Base-by-base conservation (phyloP, 192 early-diverging fungal genomes). In the Coemansia sp. region DNA sequence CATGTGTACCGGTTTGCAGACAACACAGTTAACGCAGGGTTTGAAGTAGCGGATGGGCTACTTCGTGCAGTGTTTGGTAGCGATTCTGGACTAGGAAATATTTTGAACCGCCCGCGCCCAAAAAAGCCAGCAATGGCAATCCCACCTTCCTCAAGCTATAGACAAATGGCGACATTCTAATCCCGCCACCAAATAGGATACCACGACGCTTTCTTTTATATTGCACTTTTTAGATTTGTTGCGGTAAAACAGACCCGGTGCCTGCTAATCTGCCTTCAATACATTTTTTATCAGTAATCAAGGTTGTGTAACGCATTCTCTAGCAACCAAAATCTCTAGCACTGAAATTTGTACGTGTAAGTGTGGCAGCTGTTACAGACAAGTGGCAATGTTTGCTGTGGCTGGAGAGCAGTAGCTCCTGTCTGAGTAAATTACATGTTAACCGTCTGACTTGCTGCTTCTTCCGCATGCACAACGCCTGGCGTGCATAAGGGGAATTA, bases 61-160 rank as follows among this genome's bases (percentile, higher is more conserved):
- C 56, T 82, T 20, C 79, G 79, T 20, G 79, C 79, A 0, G 63
- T 82, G n/a, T 82, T 82, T 76, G 79, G 79, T 9, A 76, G 79
- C 28, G 73, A 82, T 13, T 70, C 79, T 3, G 79, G 79, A 0
- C 64, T 82, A 9, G 66, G 74, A 23, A 70, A 82, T n/a, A 82
- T 82, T 9, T 51, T 82, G 10, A 62, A 76, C 31, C 73, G 79
- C 14, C 79, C 79, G 24, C 69, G 79, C 1, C 79, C 79, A 2
- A 82, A 82, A 39, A 82, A 76, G 60, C 79, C 79, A 21, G 79
- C 79, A 24, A 82, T 62, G 21, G 73, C 67, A 6, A 67, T 74
- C 10, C 72, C 72, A 3, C 53, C 66, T 5, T 57, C 59, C 13
- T 65, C 69, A 16, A 66, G 55, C 39, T 59, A 40, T 31, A 67